These are phyloP conservation scores for Saccharomyces eubayanus DNA, from an alignment of 805 yeast genomes.

Conservation along the genomic window DNA sequence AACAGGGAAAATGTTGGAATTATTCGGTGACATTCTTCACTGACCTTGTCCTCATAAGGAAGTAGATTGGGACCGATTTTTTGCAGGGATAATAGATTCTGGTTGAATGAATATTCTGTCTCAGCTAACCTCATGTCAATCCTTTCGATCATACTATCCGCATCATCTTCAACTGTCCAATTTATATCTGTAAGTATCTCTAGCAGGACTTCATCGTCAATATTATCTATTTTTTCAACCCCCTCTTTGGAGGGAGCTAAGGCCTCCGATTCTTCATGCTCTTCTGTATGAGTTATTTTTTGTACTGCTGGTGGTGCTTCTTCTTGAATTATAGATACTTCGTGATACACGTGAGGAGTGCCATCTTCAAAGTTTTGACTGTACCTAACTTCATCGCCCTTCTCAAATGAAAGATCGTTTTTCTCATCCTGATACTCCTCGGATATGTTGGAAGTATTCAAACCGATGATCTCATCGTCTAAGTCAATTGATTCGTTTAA, in stretches of 20 bases:
- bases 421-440: conserved; percentile 17
- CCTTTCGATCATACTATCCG: conserved; percentile 48
- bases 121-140: conserved; percentile 51
- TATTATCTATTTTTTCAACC: conserved; percentile 28
- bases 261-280: neutral
- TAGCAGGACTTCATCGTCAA: conserved; percentile 23
- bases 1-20: conserved; percentile 48
- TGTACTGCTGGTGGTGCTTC: conserved; percentile 12
- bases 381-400: conserved; percentile 27
- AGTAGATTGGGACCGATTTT: conserved; percentile 37
- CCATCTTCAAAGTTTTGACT: conserved; percentile 14
- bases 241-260: neutral
- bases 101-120: conserved; percentile 55
- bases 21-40: conserved; percentile 46
- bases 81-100: conserved; percentile 44
- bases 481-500: conserved; percentile 1
- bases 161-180: conserved; percentile 65
- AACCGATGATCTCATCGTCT: conserved; percentile 2
- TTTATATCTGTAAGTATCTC: conserved; percentile 70
- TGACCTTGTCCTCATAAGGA: conserved; percentile 36
- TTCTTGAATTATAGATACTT: conserved; percentile 29
- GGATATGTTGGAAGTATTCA: neutral
- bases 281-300: neutral
- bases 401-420: conserved; percentile 31
- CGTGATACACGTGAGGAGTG: conserved; percentile 17